phyloP scores from a whole-genome alignment of 257 asterid genomes.

The Orobanche coerulescens region DNA sequence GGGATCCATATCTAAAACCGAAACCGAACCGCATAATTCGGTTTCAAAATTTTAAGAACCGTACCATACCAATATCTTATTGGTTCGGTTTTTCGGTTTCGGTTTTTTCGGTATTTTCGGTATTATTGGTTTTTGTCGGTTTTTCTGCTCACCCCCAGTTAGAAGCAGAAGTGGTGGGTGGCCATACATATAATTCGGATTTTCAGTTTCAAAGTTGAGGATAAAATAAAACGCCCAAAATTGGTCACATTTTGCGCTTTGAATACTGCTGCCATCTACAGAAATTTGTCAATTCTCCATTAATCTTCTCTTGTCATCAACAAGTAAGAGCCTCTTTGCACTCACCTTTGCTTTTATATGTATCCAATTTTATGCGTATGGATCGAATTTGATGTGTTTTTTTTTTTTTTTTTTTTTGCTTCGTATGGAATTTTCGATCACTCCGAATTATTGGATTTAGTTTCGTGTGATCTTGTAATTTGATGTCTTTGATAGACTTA shows the following conservation, averaged over 20 bases:
- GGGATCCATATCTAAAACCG: too few species aligned
- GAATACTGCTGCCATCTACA: not conserved
- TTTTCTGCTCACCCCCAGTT: too few species aligned
- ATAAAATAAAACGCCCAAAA: slow-evolving; percentile 10
- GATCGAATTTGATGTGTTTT: not conserved
- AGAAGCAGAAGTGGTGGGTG: slow-evolving; percentile 27
- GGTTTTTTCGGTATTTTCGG: too few species aligned
- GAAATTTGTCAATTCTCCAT: not conserved
- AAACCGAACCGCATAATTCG: too few species aligned
- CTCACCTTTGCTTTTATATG: not conserved
- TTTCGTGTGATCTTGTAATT: not conserved
- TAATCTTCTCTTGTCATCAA: slow-evolving; percentile 2
- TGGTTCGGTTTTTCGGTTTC: too few species aligned
- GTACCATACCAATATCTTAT: too few species aligned
- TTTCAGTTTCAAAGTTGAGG: slow-evolving; percentile 16
- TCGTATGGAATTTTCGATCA: not conserved
- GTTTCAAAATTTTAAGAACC: too few species aligned
- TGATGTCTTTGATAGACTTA: slow-evolving; percentile 4
- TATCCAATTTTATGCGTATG: not conserved
- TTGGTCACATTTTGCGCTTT: not conserved
- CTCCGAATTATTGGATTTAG: slow-evolving; percentile 5
- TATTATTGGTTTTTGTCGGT: too few species aligned
- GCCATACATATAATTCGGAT: slow-evolving; percentile 27
- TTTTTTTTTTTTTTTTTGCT: not conserved
- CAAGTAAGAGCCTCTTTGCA: slow-evolving; percentile 24